Evolutionary conservation across 148 eudicot species (phyloP), one percentile per base, ranked within the genome.

Genomic region (Vaccinium darrowii): DNA sequence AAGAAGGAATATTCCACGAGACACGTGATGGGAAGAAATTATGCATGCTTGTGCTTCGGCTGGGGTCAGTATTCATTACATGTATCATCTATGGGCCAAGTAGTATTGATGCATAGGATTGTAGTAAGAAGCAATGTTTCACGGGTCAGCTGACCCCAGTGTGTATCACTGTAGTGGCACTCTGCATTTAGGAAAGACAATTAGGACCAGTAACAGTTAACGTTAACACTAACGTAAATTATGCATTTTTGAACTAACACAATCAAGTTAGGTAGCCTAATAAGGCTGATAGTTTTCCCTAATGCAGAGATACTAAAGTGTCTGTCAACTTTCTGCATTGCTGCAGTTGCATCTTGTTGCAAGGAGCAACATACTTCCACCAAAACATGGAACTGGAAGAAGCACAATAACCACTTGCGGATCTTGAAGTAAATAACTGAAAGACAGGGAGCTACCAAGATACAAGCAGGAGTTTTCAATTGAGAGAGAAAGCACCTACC

Each of bases 401-500:
- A 79, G 52, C n/a, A 15, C 27, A 62, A 8, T 23, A 65, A 76
- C 65, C 72, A 81, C 8, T 19, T 3, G 50, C 0, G 10, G 23
- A 43, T 9, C 25, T 78, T 27, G 56, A 23, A 27, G 73, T 67
- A 67, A 65, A 65, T 65, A 65, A 65, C 72, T 65, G 33, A 65
- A 25, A 67, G 16, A 67, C 2, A 1, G 73, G 36, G 73, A 27
- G 39, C 33, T 10, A 65, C 33, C 30, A 25, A 27, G 73, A 67
- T 25, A 12, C 73, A 67, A 8, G 10, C 36, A 67, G 69, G 13
- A 58, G 82, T 63, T 36, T 18, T 75, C 73, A 83, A 43, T 60
- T 13, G 73, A 76, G n/a, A 57, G 25, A 56, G 27, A 12, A 83
- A 85, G 15, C 4, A 77, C 52, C 14, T 91, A 94, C 99, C 98